phyloP scores from a whole-genome alignment of 164 flowering plant genomes.

The Vitis labrusca region DNA sequence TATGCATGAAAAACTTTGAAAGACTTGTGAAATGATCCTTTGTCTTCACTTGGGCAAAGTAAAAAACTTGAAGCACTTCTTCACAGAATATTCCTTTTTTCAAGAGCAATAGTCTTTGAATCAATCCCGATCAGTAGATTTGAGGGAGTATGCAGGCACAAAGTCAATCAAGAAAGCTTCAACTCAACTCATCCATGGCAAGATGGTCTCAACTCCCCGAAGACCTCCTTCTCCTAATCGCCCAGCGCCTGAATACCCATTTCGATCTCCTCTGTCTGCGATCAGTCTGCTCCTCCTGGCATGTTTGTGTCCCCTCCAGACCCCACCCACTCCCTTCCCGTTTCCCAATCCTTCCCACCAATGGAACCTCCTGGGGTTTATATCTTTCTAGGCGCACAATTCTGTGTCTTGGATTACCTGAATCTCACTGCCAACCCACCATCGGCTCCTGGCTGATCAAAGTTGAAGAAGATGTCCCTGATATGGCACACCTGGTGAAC shows the following conservation, averaged over 20 bases:
- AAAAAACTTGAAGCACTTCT: too few species aligned
- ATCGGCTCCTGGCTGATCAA: slow-evolving; percentile 47
- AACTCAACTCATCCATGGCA: slow-evolving; percentile 30
- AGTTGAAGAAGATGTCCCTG: slow-evolving; percentile 33
- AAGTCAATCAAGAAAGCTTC: too few species aligned
- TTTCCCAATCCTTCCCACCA: slow-evolving; percentile 40
- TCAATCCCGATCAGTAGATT: too few species aligned
- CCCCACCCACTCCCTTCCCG: slow-evolving; percentile 20
- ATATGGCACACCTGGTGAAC: slow-evolving; percentile 27
- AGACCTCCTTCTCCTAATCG: slow-evolving; percentile 46
- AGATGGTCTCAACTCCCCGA: slow-evolving; percentile 61
- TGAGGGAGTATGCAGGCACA: too few species aligned
- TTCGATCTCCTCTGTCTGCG: slow-evolving; percentile 52
- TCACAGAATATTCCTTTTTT: too few species aligned
- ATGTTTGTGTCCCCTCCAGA: slow-evolving; percentile 29
- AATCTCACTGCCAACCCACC: slow-evolving; percentile 2
- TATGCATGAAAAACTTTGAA: too few species aligned
- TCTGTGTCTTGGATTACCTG: slow-evolving; percentile 23
- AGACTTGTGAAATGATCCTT: too few species aligned
- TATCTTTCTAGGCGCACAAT: slow-evolving; percentile 47
- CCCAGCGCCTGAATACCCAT: slow-evolving; percentile 30
- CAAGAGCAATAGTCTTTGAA: too few species aligned
- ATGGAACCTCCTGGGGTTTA: slow-evolving; percentile 45
- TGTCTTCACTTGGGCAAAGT: too few species aligned
- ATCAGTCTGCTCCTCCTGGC: slow-evolving; percentile 70